Percentiles rank a stretch among this genome's conserved stretches.
These are phyloP conservation scores for Dioscorea cayenensis DNA, from an alignment of 116 monocot genomes.

Conservation along the genomic window DNA sequence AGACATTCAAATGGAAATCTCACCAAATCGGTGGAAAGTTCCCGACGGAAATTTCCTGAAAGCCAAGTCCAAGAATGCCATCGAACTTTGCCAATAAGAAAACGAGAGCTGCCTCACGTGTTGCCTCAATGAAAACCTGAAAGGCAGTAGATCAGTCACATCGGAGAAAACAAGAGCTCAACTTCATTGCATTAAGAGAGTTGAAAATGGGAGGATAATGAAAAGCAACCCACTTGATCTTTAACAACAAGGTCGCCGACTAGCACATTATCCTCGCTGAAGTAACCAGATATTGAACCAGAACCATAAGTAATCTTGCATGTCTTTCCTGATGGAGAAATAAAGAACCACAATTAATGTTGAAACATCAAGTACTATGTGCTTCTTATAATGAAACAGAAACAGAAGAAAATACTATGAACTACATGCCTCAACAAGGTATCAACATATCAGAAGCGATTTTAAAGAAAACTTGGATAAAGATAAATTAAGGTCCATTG, in stretches of 20 bases:
- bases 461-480: too few relatives aligned
- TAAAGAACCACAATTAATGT: neutral
- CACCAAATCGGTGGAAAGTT: conserved; percentile 69
- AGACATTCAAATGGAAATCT: neutral
- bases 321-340: conserved; percentile 44
- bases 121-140: conserved; percentile 91
- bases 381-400: neutral
- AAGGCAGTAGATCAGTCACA: conserved; percentile 4
- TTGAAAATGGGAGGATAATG: conserved; percentile 1
- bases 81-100: conserved; percentile 72
- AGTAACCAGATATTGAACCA: conserved; percentile 74
- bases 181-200: neutral
- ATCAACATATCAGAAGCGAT: too few relatives aligned
- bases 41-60: conserved; percentile 64
- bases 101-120: conserved; percentile 46
- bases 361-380: neutral
- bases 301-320: conserved; percentile 79
- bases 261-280: conserved; percentile 69
- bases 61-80: conserved; percentile 74
- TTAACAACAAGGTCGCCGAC: conserved; percentile 67
- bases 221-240: conserved; percentile 48
- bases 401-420: neutral
- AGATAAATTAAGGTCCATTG: too few relatives aligned
- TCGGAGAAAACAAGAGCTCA: neutral
- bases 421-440: too few relatives aligned